Base-by-base conservation (phyloP, 1,139 yeast genomes). In the Geotrichum citri-aurantii region DNA sequence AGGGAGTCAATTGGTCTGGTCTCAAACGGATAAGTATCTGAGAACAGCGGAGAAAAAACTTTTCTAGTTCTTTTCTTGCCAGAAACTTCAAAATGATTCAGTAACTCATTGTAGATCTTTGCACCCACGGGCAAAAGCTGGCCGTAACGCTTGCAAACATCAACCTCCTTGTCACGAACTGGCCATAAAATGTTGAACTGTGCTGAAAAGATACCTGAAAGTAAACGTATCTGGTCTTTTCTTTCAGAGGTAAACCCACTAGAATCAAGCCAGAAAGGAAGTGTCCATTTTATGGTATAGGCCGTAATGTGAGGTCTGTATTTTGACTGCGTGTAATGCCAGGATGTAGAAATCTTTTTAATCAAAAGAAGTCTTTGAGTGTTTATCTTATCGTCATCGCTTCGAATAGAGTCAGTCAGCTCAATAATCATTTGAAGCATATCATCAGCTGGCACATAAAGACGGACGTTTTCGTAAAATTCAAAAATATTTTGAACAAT, bases 1-100 rank as follows among this genome's bases (percentile, higher is more conserved):
- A 84, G 77, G 0, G 95, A 85, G 69, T 89, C 96, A 65, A 88
- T 80, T 0, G 93, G 83, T 48, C 79, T 69, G 51, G 84, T 85
- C 56, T 74, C 74, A 68, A 86, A 85, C 21, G 96, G 96, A 67
- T 80, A 81, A 14, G 74, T 74, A 26, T 78, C 78, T 4, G 95
- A 95, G 75, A 89, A 90, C 42, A 90, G 71, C 14, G 69, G 67
- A 3, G 74, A 69, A 61, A 66, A 71, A 1, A 67, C 68, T 53
- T 56, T 24, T 40, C 62, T 26, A 17, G 52, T 33, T 60, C 58
- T 6, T 47, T 52, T 27, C 23, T 57, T 37, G 11, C 50, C 44
- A n/a, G 57, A 47, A 19, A 17, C 47, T 56, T 65, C 68, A 49
- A 64, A 65, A 37, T 64, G 65, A 24, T 56, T 62, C 50, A 68